Base-by-base conservation (phyloP, 495 filamentous ascomycete species). In the Penicillium fimorum region DNA sequence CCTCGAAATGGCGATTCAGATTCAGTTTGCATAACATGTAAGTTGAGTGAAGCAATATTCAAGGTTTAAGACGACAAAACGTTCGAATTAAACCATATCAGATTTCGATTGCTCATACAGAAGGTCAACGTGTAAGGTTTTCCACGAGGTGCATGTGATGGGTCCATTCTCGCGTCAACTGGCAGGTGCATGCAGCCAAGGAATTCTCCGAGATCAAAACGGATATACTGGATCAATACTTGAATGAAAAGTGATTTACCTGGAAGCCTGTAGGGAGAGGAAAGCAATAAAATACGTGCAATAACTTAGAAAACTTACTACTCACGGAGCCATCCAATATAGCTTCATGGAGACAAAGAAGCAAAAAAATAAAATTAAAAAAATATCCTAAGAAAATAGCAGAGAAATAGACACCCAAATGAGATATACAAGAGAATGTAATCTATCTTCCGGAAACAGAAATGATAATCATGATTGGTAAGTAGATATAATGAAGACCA, bases 151-250 rank as follows among this genome's bases (percentile, higher is more conserved):
- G 33, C 7, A 38, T 33, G 4, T 53, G 50, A 53, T 53, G 45
- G 50, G 50, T 35, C n/a, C 5, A 35, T 20, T 18, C 27, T 33
- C n/a, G 10, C 27, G 50, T 45, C 50, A 53, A 45, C 8, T 15
- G 40, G 13, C 40, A 20, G 29, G 27, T 24, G 27, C 22, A 44
- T 45, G 40, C 50, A 53, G 38, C 27, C 18, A 24, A 42, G 25
- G 22, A 45, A 43, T 42, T 41, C 29, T 35, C 50, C 50, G 50
- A 53, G 27, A n/a, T n/a, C 30, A 11, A 12, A 3, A 29, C 25
- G 25, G 25, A 6, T 15, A 49, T 37, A n/a, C 12, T 15, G 20
- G 17, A 5, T 45, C 12, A 24, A 24, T 22, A 44, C 13, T 20
- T 45, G 2, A 1, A 45, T 27, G 12, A 24, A 45, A 24, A n/a